Base-by-base conservation (phyloP, 768 basidiomycete genomes). In the Candolleomyces eurysporus region DNA sequence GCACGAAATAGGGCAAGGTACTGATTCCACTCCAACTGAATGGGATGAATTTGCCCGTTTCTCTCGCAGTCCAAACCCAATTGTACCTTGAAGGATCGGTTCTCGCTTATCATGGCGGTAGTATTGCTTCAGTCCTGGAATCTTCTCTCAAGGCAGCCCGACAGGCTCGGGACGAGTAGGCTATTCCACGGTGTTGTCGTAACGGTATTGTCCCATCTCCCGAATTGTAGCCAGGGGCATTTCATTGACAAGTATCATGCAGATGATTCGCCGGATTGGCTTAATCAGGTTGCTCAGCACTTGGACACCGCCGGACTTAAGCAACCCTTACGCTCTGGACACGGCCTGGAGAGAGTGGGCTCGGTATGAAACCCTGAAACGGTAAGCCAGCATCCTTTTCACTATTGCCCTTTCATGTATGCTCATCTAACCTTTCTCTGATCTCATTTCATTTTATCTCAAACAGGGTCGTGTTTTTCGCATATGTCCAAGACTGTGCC, bases 111-210 rank as follows among this genome's bases (percentile, higher is more conserved):
- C 22, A 68, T 84, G 40, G 77, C 82, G 21, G 77, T 79, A 43
- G 76, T 79, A n/a, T 72, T 86, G 36, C 71, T 84, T 16, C 85
- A 84, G 70, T 86, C 79, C 19, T 84, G 83, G 66, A 86, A 85
- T 19, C 71, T 82, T 36, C 83, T 80, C 68, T 84, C 82, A 66
- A 80, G 82, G 71, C 78, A 76, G 57, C 66, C 73, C 54, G 79
- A 81, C 46, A 79, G 82, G 65, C 76, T 82, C 60, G 76, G 75
- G 31, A 75, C 75, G 57, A 82, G 82, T 49, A 84, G 72, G 61
- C 72, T 80, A n/a, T 87, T 83, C 67, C 88, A 83, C 71, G 79
- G 79, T 42, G 83, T 84, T 79, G 79, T 89, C 26, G 81, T 86
- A 51, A 79, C 80, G 78, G 87, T 86, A 67, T 75, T 16, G 21